phyloP scores from a whole-genome alignment of 2,329 filamentous ascomycete species.

The Spiromastix sp. region DNA sequence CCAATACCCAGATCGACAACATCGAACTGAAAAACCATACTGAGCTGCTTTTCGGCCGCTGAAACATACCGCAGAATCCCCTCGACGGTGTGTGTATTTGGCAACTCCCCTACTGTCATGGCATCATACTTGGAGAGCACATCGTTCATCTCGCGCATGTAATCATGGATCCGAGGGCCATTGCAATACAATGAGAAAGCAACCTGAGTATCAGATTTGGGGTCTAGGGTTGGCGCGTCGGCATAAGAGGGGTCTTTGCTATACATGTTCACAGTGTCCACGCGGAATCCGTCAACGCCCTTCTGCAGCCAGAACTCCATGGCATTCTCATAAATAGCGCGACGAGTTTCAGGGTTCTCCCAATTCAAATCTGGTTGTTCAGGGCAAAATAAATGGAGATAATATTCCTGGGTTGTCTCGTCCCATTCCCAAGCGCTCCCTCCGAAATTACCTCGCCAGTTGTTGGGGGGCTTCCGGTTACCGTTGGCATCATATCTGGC shows the following conservation, averaged over 20 bases:
- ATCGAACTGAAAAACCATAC: conserved; percentile 1
- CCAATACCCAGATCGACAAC: neutral
- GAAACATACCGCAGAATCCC: neutral
- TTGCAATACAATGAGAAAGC: conserved; percentile 52
- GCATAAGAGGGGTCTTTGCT: conserved; percentile 47
- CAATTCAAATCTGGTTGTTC: conserved; percentile 71
- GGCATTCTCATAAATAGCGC: conserved; percentile 51
- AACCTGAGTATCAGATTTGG: conserved; percentile 37
- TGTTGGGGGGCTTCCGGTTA: conserved; percentile 57
- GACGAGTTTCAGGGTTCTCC: conserved; percentile 55
- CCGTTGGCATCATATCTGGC: conserved; percentile 43
- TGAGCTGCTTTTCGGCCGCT: neutral
- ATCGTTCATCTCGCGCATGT: conserved; percentile 26
- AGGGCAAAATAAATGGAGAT: conserved; percentile 57
- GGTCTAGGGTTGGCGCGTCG: conserved; percentile 35
- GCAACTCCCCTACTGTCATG: conserved; percentile 34
- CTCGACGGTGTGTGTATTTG: conserved; percentile 19
- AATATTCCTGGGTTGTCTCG: conserved; percentile 57
- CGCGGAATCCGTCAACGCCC: conserved; percentile 61
- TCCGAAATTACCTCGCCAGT: conserved; percentile 47
- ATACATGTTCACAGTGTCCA: conserved; percentile 59
- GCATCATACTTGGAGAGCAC: conserved; percentile 27
- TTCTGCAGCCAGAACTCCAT: conserved; percentile 66
- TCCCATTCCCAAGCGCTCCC: conserved; percentile 45
- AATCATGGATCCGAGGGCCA: conserved; percentile 29